phyloP scores from a whole-genome alignment of 2,329 filamentous ascomycete genomes.

The Pestalotiopsis sp. region DNA sequence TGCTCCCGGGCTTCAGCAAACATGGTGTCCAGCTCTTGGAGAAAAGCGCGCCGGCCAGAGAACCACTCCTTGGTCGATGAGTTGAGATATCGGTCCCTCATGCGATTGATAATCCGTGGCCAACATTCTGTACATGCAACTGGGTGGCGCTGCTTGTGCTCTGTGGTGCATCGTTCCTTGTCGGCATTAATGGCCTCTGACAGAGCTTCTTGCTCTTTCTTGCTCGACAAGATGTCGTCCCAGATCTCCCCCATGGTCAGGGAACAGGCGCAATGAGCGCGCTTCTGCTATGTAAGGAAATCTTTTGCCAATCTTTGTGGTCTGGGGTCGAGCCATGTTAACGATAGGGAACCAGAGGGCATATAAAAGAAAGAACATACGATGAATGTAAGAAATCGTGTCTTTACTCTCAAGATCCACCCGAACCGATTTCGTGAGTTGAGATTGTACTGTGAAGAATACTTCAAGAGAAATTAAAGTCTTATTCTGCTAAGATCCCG shows the following conservation, averaged over 20 bases:
- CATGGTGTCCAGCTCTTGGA: conserved; percentile 50
- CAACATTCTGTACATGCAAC: conserved; percentile 51
- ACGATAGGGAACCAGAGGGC: background rate
- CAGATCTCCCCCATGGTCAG: conserved; percentile 32
- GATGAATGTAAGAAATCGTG: background rate
- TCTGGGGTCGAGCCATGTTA: background rate
- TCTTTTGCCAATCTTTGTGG: background rate
- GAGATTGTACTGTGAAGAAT: too few species aligned
- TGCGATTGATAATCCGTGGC: conserved; percentile 45
- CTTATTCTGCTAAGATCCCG: too few species aligned
- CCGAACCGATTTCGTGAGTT: background rate
- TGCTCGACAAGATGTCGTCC: conserved; percentile 31
- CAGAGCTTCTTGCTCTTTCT: conserved; percentile 35
- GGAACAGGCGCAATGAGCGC: background rate
- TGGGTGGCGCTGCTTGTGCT: conserved; percentile 44
- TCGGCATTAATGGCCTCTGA: conserved; percentile 43
- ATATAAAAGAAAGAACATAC: background rate
- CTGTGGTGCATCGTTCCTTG: conserved; percentile 41
- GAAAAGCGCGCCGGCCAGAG: conserved; percentile 47
- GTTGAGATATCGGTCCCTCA: conserved; percentile 42
- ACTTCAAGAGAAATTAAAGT: too few species aligned
- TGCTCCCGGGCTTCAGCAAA: conserved; percentile 49
- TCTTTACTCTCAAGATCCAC: background rate
- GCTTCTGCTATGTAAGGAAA: background rate
- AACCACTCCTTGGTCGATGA: conserved; percentile 52